Evolutionary conservation across 2,329 filamentous ascomycete genomes (phyloP), one percentile per base, ranked within the genome.

Genomic region (Cladophialophora psammophila): DNA sequence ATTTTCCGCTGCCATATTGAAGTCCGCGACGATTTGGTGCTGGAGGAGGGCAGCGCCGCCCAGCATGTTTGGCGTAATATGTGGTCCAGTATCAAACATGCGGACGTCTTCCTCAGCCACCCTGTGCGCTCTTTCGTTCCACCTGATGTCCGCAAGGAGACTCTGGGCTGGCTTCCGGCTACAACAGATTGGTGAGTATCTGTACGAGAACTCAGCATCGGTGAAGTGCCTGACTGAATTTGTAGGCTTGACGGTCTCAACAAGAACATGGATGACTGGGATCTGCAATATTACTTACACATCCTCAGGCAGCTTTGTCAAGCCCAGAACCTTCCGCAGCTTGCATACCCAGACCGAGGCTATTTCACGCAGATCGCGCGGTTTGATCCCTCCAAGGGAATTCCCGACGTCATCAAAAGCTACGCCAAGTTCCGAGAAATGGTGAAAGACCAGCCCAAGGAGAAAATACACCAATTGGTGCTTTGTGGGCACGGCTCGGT

Each of bases 1-100:
- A 86, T 94, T 48, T 95, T 91, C 79, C 87, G 92, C 66, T 93
- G 90, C 56, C 92, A 95, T 76, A 95, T 95, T 64, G 91, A 95
- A 77, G 89, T 95, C 65, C 87, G 91, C 64, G 88, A 88, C 68
- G 92, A 95, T 74, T 83, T 94, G 12, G 85, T 90, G 6, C 85
- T 86, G 57, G 80, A 85, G 56, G 76, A 85, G 1, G 88, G 86
- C 1, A 88, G 87, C 2, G 89, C 91, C 0, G 91, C 93, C 71
- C 85, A 86, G 4, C 88, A 92, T 69, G 87, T 91, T 12, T 95
- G 92, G 91, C 80, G 85, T 35, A 93, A 88, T 80, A 80, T 95
- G 8, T 94, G 90, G 90, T 80, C 86, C 57, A 86, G 87, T 69
- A 91, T 93, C 73, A 84, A 90, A 74, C 78, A 85, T 1, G 88